Percentiles rank a stretch among this genome's conserved stretches.
Evolutionary conservation across 768 basidiomycete genomes (phyloP).

Genomic region (Naganishia antarctica): DNA sequence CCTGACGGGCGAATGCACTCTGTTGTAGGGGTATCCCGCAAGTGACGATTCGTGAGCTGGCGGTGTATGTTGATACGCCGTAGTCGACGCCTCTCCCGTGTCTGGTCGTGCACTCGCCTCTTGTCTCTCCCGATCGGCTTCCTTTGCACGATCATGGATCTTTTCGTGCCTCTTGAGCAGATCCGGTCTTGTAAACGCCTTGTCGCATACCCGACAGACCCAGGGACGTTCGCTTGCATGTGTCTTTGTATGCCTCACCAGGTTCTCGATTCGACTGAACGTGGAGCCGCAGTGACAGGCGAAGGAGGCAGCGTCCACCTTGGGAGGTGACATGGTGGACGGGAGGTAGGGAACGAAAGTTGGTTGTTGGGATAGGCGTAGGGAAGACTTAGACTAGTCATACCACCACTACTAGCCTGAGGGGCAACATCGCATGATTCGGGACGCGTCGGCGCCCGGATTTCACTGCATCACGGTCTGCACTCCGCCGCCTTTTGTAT

Average conservation of each 20-base stretch:
- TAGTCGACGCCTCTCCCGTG: background rate
- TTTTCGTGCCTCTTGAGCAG: slow-evolving; percentile 17
- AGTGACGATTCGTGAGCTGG: background rate
- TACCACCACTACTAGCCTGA: too few relatives aligned
- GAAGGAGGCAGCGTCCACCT: slow-evolving; percentile 14
- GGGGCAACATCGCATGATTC: too few relatives aligned
- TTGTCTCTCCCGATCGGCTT: background rate
- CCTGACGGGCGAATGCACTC: background rate
- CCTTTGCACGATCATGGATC: slow-evolving; percentile 16
- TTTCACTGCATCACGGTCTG: too few relatives aligned
- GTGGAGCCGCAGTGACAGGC: slow-evolving; percentile 14
- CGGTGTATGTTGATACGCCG: background rate
- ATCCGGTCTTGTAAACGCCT: slow-evolving; percentile 11
- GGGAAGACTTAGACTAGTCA: background rate
- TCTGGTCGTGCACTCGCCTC: background rate
- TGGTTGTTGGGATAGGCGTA: background rate
- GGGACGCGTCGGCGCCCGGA: too few relatives aligned
- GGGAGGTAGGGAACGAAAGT: background rate
- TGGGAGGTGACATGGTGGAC: background rate
- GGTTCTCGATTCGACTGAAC: slow-evolving; percentile 21
- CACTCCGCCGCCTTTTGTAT: background rate
- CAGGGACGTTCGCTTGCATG: slow-evolving; percentile 12
- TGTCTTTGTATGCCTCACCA: slow-evolving; percentile 15
- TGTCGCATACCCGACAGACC: slow-evolving; percentile 11
- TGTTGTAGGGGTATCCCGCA: slow-evolving; percentile 11